Evolutionary conservation across 768 basidiomycete species (phyloP), one percentile per base, ranked within the genome.

Genomic region (Strobilomyces confusus): DNA sequence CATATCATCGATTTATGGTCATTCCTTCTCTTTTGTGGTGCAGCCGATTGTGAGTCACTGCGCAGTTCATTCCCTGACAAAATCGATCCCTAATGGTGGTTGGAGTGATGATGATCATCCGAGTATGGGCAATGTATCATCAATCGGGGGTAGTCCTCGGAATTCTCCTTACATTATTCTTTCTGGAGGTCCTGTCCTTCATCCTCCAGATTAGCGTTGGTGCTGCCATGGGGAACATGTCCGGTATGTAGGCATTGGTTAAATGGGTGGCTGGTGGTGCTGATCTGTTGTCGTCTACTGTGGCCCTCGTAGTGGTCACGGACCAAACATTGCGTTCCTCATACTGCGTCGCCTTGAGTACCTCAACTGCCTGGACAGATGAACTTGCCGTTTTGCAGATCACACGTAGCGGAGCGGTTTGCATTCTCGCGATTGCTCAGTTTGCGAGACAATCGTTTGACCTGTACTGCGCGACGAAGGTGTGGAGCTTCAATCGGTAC

Each of bases 41-140:
- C 55, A 11, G 48, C 55, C 1, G 58, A 58, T 19, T 13, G 57
- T 58, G 20, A 50, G 57, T 49, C n/a, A 6, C 9, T 23, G n/a
- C 20, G 1, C 15, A 19, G 22, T 19, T 25, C 23, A 9, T 9
- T 17, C 5, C 12, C 4, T 4, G 23, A n/a, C 5, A 4, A 37
- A 17, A 9, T n/a, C 41, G 13, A 25, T 14, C 9, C 19, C 7
- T 34, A 17, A 41, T 44, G 17, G 6, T 23, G 22, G 19, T 15
- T 22, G 7, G 9, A 55, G 54, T 44, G 1, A 19, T 34, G n/a
- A 55, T 56, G 51, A 41, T 40, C 38, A n/a, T 40, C 20, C 38
- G 38, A 4, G 13, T 40, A 40, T 40, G 38, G 38, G 38, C 38
- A 22, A 40, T 40, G 38, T 40, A 40, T 22, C 8, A 40, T 22